A percentile compares a stretch with the other conserved stretches of the same genome.
Evolutionary conservation across 305 asterid genomes (phyloP).

Genomic region (Fraxinus dipetala): DNA sequence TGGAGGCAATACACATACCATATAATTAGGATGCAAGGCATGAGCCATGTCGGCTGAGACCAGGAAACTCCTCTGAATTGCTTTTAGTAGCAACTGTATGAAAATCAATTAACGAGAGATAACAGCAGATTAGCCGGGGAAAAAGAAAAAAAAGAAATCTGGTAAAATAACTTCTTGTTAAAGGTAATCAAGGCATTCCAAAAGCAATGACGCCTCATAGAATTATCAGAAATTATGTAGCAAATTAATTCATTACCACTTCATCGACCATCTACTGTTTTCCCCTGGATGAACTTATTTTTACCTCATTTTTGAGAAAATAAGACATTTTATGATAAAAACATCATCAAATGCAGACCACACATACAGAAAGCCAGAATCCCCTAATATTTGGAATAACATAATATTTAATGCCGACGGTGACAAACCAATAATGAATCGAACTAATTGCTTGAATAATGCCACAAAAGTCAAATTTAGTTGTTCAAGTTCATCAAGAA

Average conservation of each 20-base stretch:
- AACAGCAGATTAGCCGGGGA: conserved; percentile 4
- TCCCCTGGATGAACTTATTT: background rate
- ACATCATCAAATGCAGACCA: background rate
- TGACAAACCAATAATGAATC: background rate
- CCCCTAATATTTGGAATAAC: background rate
- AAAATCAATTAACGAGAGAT: conserved; percentile 7
- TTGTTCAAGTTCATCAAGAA: background rate
- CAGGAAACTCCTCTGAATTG: conserved; percentile 84
- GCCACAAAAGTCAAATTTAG: background rate
- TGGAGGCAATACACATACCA: conserved; percentile 40
- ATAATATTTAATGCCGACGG: background rate
- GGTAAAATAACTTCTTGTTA: background rate
- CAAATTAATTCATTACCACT: background rate
- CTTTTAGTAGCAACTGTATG: conserved; percentile 45
- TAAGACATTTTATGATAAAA: background rate
- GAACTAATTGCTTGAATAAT: background rate
- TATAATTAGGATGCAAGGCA: conserved; percentile 90
- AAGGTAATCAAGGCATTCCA: background rate
- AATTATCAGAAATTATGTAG: background rate
- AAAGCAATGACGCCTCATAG: background rate
- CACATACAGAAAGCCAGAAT: background rate
- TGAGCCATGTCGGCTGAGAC: conserved; percentile 99
- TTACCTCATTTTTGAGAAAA: background rate
- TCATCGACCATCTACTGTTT: background rate
- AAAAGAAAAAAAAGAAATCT: background rate